phyloP scores from a whole-genome alignment of 345 rosid genomes.

The Mangifera indica region DNA sequence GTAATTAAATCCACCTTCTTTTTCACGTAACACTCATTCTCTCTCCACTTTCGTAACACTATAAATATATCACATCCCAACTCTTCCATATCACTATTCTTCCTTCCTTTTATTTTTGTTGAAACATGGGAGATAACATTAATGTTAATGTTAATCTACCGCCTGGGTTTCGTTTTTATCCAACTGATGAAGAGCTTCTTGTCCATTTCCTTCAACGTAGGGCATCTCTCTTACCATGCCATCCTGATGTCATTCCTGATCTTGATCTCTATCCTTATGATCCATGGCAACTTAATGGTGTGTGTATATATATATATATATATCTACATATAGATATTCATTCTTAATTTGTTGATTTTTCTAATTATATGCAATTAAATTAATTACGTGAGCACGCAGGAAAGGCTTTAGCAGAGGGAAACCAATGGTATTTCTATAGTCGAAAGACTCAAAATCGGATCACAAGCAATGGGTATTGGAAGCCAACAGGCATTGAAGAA shows the following conservation, averaged over 20 bases:
- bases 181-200: slow-evolving; percentile 88
- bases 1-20: slow-evolving; percentile 37
- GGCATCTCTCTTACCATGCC: slow-evolving; percentile 78
- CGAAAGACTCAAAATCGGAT: slow-evolving; percentile 57
- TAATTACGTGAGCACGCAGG: slow-evolving; percentile 32
- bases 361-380: background rate
- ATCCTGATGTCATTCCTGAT: slow-evolving; percentile 94
- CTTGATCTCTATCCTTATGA: slow-evolving; percentile 79
- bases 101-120: background rate
- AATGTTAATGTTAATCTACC: slow-evolving; percentile 52
- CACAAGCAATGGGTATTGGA: slow-evolving; percentile 78
- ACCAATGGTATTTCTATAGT: slow-evolving; percentile 87
- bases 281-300: slow-evolving; percentile 98
- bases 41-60: slow-evolving; percentile 13
- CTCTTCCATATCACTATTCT: slow-evolving; percentile 23
- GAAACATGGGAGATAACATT: slow-evolving; percentile 41
- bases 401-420: slow-evolving; percentile 85
- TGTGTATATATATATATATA: too few species aligned
- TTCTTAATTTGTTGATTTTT: background rate
- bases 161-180: slow-evolving; percentile 85
- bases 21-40: slow-evolving; percentile 40
- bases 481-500: slow-evolving; percentile 67
- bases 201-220: slow-evolving; percentile 96
- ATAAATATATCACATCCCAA: slow-evolving; percentile 35
- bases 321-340: background rate